Evolutionary conservation across 257 asterid genomes (phyloP), one percentile per base, ranked within the genome.

Genomic region (Plectranthus barbatus): DNA sequence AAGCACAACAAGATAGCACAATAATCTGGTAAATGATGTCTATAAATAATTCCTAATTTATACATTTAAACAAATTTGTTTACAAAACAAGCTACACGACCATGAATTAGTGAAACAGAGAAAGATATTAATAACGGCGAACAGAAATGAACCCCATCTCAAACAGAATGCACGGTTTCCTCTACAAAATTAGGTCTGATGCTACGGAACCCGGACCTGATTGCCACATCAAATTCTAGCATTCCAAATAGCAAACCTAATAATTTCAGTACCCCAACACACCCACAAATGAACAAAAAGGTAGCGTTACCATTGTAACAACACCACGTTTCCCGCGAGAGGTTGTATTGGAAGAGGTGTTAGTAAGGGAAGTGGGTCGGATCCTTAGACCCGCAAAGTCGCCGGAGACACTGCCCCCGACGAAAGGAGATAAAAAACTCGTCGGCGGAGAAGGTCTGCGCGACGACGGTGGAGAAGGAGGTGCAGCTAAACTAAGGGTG

Each of bases 291-390:
- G 6, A 15, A 55, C 48, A 47, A 62, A 50, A 51, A 29, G 17
- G 9, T 31, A 9, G 33, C 34, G 10, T 19, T 77, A 91, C 96
- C 98, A 84, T 91, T n/a, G 95, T 81, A 7, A 91, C 90, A 23
- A 84, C 94, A 31, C 93, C 83, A 7, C 98, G 94, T 72, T 80
- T 84, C 54, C 77, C 67, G 17, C 71, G 68, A 53, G 77, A 73
- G 39, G 59, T 39, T 3, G 83, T 68, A 44, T 17, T 20, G 69
- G 83, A 70, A 60, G 74, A 61, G 5, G 81, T 83, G 61, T 67
- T 73, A 6, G 4, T 3, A 37, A 86, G 87, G 13, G 87, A 88
- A 73, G 70, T 70, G 68, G 95, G 87, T 55, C 83, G 92, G 68
- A 83, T 81, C 65, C 52, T 81, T 18, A 51, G 76, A 61, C 98